phyloP scores from a whole-genome alignment of 2,329 filamentous ascomycete genomes.

The Aspergillus proliferans region DNA sequence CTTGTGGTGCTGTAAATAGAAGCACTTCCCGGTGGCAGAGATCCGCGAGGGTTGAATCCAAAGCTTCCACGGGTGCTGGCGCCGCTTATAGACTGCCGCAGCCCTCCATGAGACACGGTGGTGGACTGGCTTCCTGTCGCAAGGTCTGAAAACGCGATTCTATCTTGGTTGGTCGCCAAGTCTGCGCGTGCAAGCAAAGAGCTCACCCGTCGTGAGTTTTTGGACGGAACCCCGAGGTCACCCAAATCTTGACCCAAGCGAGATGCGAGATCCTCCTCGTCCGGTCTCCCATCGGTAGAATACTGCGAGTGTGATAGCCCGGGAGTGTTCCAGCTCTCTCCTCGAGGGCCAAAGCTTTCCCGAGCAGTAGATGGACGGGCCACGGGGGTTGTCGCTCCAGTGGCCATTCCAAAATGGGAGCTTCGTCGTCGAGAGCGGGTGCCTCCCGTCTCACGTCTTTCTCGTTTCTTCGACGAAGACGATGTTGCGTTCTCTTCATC shows the following conservation, averaged over 20 bases:
- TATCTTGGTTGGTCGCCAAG: conserved; percentile 76
- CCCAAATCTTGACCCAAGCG: conserved; percentile 64
- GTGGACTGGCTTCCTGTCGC: conserved; percentile 42
- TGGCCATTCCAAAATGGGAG: conserved; percentile 57
- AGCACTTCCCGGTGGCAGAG: conserved; percentile 47
- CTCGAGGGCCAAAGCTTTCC: conserved; percentile 65
- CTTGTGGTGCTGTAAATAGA: conserved; percentile 47
- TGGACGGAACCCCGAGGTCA: conserved; percentile 49
- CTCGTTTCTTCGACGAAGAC: conserved; percentile 36
- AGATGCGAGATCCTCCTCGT: conserved; percentile 57
- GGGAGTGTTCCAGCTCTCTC: conserved; percentile 38
- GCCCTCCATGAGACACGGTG: conserved; percentile 37
- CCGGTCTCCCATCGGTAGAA: conserved; percentile 49
- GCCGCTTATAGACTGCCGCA: conserved; percentile 67
- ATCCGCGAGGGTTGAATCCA: conserved; percentile 48
- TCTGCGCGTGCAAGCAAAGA: conserved; percentile 84
- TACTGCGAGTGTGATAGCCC: conserved; percentile 34
- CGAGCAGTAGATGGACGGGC: conserved; percentile 58
- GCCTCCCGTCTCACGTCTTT: conserved; percentile 50
- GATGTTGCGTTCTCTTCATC: conserved; percentile 51
- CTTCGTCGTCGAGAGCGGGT: conserved; percentile 63
- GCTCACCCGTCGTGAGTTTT: conserved; percentile 73
- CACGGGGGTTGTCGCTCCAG: conserved; percentile 70
- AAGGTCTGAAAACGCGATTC: conserved; percentile 70
- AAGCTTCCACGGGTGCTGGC: conserved; percentile 60